Percentiles rank a stretch among this genome's conserved stretches.
phyloP scores from a whole-genome alignment of 2,329 filamentous ascomycete species.

The Dactylonectria macrodidyma region DNA sequence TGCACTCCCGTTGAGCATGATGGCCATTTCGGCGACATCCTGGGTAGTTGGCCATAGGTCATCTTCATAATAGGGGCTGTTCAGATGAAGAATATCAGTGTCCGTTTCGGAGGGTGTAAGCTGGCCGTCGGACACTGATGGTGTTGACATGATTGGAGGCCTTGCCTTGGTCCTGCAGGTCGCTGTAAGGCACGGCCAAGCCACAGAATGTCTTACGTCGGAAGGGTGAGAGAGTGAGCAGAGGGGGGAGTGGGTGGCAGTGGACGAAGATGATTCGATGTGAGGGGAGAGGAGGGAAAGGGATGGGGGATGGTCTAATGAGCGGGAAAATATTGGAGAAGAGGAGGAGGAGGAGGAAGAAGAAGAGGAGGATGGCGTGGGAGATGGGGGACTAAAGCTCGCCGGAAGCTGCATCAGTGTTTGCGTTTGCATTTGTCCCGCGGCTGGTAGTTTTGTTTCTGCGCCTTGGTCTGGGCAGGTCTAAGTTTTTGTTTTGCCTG shows the following conservation, averaged over 20 bases:
- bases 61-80: slow-evolving; percentile 35
- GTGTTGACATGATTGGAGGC: slow-evolving; percentile 47
- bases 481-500: slow-evolving; percentile 24
- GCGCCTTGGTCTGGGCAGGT: slow-evolving; percentile 34
- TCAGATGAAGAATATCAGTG: slow-evolving; percentile 42
- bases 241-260: slow-evolving; percentile 24
- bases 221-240: slow-evolving; percentile 22
- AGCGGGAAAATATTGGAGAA: background rate
- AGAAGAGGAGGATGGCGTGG: slow-evolving; percentile 26
- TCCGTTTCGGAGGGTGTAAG: slow-evolving; percentile 47
- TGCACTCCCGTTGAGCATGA: slow-evolving; percentile 46
- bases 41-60: slow-evolving; percentile 46
- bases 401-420: slow-evolving; percentile 36
- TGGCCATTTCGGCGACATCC: slow-evolving; percentile 47
- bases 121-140: slow-evolving; percentile 48
- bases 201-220: slow-evolving; percentile 45
- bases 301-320: slow-evolving; percentile 12
- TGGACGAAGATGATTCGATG: slow-evolving; percentile 27
- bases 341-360: slow-evolving; percentile 12
- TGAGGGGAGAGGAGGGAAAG: slow-evolving; percentile 28
- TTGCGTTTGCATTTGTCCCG: slow-evolving; percentile 33
- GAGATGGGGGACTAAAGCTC: slow-evolving; percentile 33
- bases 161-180: slow-evolving; percentile 43
- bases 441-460: slow-evolving; percentile 35
- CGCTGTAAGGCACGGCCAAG: slow-evolving; percentile 47